These are phyloP conservation scores for Hymenotorrendiella dingleyae DNA, from an alignment of 2,329 filamentous ascomycete genomes.

Conservation along the genomic window DNA sequence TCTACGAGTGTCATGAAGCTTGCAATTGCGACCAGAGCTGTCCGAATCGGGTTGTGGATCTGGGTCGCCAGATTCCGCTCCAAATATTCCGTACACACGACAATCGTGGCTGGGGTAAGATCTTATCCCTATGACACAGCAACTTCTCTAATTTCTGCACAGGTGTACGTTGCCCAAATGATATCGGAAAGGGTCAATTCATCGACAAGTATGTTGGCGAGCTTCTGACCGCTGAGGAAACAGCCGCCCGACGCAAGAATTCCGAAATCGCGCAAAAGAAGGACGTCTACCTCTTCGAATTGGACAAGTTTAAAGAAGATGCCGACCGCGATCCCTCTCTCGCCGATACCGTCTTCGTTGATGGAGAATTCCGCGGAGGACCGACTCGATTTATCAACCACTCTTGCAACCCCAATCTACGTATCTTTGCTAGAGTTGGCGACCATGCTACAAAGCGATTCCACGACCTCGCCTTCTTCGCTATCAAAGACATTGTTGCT, in stretches of 20 bases:
- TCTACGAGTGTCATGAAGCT: slow-evolving; percentile 74
- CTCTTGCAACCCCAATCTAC: slow-evolving; percentile 71
- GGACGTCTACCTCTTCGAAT: slow-evolving; percentile 70
- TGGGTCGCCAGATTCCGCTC: slow-evolving; percentile 63
- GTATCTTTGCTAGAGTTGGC: slow-evolving; percentile 73
- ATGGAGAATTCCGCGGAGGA: slow-evolving; percentile 71
- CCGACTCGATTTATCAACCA: slow-evolving; percentile 81
- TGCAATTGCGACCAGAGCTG: slow-evolving; percentile 61
- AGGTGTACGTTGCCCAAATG: slow-evolving; percentile 59
- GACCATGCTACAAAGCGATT: slow-evolving; percentile 69
- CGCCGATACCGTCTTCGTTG: slow-evolving; percentile 50
- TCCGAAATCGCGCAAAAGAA: slow-evolving; percentile 56
- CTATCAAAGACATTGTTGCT: slow-evolving; percentile 56
- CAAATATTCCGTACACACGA: slow-evolving; percentile 70
- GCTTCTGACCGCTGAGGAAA: slow-evolving; percentile 58
- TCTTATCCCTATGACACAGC: not conserved
- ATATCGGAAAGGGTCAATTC: slow-evolving; percentile 67
- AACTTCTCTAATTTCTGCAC: not conserved
- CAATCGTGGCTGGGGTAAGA: slow-evolving; percentile 66
- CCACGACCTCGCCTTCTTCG: slow-evolving; percentile 74
- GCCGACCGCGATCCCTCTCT: slow-evolving; percentile 41
- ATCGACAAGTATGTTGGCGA: slow-evolving; percentile 75
- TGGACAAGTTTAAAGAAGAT: slow-evolving; percentile 69
- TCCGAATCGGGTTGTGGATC: slow-evolving; percentile 70
- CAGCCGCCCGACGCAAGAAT: slow-evolving; percentile 54